Conservation (phyloP, 2,329 filamentous ascomycete genomes). For the Waltergamsia citrina region DNA sequence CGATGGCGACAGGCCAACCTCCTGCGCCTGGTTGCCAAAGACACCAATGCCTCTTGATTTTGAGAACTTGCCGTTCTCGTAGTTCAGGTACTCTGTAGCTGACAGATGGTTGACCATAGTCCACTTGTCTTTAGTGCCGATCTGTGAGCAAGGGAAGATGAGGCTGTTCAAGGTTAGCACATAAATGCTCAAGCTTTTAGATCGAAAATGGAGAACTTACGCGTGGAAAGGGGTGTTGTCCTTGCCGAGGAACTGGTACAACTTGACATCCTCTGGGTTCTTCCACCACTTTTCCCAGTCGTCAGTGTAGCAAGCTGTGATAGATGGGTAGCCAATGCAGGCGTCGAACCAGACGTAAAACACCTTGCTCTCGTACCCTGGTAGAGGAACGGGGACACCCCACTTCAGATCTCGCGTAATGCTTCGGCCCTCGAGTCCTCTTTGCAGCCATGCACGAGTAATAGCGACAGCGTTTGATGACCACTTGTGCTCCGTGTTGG, state of each 20-base stretch:
- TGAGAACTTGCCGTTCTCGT: slow-evolving; percentile 84
- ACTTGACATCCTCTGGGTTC: slow-evolving; percentile 74
- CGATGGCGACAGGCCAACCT: slow-evolving; percentile 74
- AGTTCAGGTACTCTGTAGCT: slow-evolving; percentile 80
- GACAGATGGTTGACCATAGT: slow-evolving; percentile 83
- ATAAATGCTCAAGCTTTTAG: neutral
- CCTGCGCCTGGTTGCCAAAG: slow-evolving; percentile 81
- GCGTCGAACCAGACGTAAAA: slow-evolving; percentile 93
- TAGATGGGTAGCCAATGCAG: slow-evolving; percentile 91
- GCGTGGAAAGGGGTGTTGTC: slow-evolving; percentile 55
- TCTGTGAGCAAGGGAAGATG: slow-evolving; percentile 80
- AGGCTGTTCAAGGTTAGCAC: neutral
- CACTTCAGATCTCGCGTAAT: slow-evolving; percentile 92
- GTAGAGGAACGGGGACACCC: slow-evolving; percentile 55
- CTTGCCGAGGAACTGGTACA: slow-evolving; percentile 96
- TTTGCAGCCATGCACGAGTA: slow-evolving; percentile 71
- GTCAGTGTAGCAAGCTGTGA: slow-evolving; percentile 79
- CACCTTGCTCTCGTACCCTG: slow-evolving; percentile 55
- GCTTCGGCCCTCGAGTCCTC: slow-evolving; percentile 76
- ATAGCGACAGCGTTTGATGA: slow-evolving; percentile 66
- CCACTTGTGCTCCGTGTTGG: slow-evolving; percentile 68
- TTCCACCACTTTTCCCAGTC: slow-evolving; percentile 95
- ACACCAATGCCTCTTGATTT: slow-evolving; percentile 86
- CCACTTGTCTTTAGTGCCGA: slow-evolving; percentile 80
- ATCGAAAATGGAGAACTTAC: neutral